phyloP scores from a whole-genome alignment of 2,329 filamentous ascomycete genomes.

The Trichoderma sp. region DNA sequence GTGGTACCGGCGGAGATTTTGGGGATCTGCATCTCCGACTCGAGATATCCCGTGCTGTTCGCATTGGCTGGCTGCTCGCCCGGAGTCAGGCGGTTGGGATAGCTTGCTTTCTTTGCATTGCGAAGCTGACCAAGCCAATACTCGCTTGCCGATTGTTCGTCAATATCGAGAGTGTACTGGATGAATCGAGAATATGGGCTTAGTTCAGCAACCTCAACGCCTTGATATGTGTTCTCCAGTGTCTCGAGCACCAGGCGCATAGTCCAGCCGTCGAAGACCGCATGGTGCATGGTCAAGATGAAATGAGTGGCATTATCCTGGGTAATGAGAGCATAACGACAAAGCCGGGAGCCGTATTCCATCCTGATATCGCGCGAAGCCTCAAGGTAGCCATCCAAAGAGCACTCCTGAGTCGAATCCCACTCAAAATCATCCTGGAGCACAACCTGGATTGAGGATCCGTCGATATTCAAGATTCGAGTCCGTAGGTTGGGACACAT shows the following conservation, averaged over 20 bases:
- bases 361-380: not conserved
- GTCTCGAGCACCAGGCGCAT: conserved; percentile 29
- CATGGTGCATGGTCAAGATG: conserved; percentile 36
- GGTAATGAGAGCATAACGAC: not conserved
- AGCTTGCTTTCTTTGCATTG: conserved; percentile 6
- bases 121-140: conserved; percentile 17
- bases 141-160: not conserved
- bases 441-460: not conserved
- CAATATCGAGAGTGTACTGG: not conserved
- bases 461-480: conserved; percentile 21
- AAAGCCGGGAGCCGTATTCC: conserved; percentile 3
- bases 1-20: not conserved
- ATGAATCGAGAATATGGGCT: conserved; percentile 13
- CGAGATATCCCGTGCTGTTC: not conserved
- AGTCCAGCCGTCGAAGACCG: conserved; percentile 38
- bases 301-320: conserved; percentile 15
- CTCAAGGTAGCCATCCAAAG: not conserved
- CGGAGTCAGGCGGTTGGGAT: not conserved
- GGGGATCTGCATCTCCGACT: not conserved
- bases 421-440: not conserved
- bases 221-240: conserved; percentile 22
- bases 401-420: not conserved
- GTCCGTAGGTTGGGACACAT: conserved; percentile 26
- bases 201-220: not conserved
- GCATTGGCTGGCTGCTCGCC: not conserved